Conservation (phyloP, 768 basidiomycete species). For the Tulasnella sp. region DNA sequence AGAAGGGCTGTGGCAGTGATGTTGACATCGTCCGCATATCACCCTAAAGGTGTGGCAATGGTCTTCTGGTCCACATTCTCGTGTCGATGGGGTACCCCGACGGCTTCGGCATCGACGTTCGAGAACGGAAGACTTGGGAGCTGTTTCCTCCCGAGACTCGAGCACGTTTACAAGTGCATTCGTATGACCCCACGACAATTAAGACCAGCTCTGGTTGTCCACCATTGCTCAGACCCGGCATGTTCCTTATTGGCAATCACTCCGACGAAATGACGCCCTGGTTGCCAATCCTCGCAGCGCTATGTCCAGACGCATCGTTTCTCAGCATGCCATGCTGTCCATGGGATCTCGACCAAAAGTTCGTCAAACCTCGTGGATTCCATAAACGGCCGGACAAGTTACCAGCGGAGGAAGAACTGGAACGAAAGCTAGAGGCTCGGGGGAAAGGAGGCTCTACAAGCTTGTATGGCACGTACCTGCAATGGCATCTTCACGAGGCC, state of each 20-base stretch:
- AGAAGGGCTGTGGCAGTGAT: neutral
- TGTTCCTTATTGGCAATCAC: slow-evolving; percentile 90
- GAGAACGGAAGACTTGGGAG: slow-evolving; percentile 79
- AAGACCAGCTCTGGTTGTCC: slow-evolving; percentile 32
- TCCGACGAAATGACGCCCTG: slow-evolving; percentile 96
- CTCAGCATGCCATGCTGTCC: slow-evolving; percentile 81
- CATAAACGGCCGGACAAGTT: slow-evolving; percentile 39
- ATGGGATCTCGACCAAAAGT: slow-evolving; percentile 71
- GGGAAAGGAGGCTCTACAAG: slow-evolving; percentile 31
- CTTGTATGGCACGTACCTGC: slow-evolving; percentile 8
- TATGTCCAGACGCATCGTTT: slow-evolving; percentile 48
- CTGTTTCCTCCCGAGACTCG: slow-evolving; percentile 67
- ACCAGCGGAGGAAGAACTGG: slow-evolving; percentile 40
- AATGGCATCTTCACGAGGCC: slow-evolving; percentile 37
- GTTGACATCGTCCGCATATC: slow-evolving; percentile 5
- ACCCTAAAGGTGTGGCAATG: slow-evolving; percentile 76
- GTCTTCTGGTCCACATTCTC: slow-evolving; percentile 85
- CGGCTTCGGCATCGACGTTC: slow-evolving; percentile 82
- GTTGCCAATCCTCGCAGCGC: slow-evolving; percentile 75
- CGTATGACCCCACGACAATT: slow-evolving; percentile 60
- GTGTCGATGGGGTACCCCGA: slow-evolving; percentile 68
- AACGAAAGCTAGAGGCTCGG: slow-evolving; percentile 54
- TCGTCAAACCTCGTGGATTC: slow-evolving; percentile 35
- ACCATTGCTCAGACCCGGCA: slow-evolving; percentile 37
- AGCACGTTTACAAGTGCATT: slow-evolving; percentile 57